Base-by-base conservation (phyloP, 2,329 filamentous ascomycete genomes). In the Xenoacremonium recifei region DNA sequence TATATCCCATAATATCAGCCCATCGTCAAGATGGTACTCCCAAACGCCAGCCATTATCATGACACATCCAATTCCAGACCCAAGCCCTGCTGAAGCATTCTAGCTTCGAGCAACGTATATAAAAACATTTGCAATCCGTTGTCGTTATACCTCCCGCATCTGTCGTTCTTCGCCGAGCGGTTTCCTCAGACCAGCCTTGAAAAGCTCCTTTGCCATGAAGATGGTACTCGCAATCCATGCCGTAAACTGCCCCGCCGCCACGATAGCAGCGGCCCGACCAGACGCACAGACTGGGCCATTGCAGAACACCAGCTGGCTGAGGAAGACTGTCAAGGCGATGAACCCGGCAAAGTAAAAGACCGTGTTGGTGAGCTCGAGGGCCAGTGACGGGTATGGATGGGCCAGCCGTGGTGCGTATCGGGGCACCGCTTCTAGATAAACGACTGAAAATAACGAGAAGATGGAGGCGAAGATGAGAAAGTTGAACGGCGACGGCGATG, bases 321-420 rank as follows among this genome's bases (percentile, higher is more conserved):
- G 71, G 63, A 80, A 82, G 48, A 76, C 70, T 32, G 76, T 68
- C 16, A 82, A 69, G 9, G 76, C 76, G 52, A 80, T 70, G 64
- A 82, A 82, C 42, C 78, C 79, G 16, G 71, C 67, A 59, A 83
- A 77, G 65, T 79, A 80, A 57, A 82, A 75, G 42, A 80, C 48
- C 4, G 71, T 65, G 58, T 80, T 82, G 52, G 69, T 40, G 23
- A 66, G 54, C 51, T 82, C 79, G 45, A 81, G 49, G 19, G 61
- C 67, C 23, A 82, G 57, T 31, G 70, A 65, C 10, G 64, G 68
- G 49, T 72, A 74, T 21, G 76, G 71, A 57, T 78, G 70, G 23
- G 71, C 70, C 29, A 66, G 67, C 31, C 65, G 63, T 1, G 72
- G 67, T 12, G 65, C 51, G 44, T 73, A 73, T 35, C 71, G 68